Base-by-base conservation (phyloP, 441 rosid species). In the Codiaeum variegatum region DNA sequence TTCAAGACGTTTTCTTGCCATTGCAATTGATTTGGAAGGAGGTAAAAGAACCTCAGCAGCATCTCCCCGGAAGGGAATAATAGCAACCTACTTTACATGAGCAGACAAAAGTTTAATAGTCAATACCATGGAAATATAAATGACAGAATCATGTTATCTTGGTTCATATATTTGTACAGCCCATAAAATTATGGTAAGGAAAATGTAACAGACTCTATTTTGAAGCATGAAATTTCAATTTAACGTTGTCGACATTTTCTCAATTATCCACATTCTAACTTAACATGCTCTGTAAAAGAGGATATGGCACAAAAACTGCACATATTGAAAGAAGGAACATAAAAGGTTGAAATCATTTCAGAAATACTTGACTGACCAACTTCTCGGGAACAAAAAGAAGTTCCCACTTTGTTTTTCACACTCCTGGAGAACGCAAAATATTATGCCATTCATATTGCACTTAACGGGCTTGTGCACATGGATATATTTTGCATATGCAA, bases 1-100 rank as follows among this genome's bases (percentile, higher is more conserved):
- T 86, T 95, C 96, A 5, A 93, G 97, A 79, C 99, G 97, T 69
- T 87, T 95, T 79, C 97, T 89, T 80, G 99, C 99, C 99, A 95
- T 95, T 66, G 97, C 83, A 67, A 95, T 95, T 73, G 99, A 93
- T 86, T 98, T 88, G 36, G 99, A 95, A 77, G 98, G 97, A 62
- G 97, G 99, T 62, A 95, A 80, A 40, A 95, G 94, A 71, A 95
- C 98, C 87, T 95, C 97, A 0, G 97, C 98, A 72, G 95, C 78
- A 78, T 95, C 97, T 77, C 99, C 99, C 51, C 98, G 89, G 86
- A 95, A 95, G 74, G 99, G 98, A 78, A 95, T 91, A 54, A 93
- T 95, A n/a, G 99, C 78, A 66, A 95, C 99, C 99, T 92, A 81
- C 26, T 65, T 80, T 76, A 72, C 72, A 70, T 75, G 67, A 74